These are phyloP conservation scores for Paecilomyces dactylethromorphus DNA, from an alignment of 2,329 filamentous ascomycete species.

Conservation along the genomic window DNA sequence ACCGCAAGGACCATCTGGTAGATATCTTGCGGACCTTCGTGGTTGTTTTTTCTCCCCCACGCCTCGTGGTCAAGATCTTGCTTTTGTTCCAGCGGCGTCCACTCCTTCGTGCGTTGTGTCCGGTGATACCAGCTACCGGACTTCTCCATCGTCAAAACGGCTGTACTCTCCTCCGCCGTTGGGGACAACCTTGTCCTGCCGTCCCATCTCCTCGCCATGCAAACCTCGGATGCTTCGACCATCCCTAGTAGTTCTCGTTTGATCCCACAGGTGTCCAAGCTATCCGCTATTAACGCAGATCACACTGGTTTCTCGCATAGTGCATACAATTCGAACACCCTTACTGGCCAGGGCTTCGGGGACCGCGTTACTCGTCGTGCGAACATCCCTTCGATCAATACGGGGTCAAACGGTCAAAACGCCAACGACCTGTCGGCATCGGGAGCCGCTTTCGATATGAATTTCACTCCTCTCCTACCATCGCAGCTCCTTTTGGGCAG, in stretches of 20 bases:
- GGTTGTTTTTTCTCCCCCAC: background rate
- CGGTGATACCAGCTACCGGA: slow-evolving; percentile 14
- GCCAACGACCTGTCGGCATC: slow-evolving; percentile 74
- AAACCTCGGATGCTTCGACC: slow-evolving; percentile 65
- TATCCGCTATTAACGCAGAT: slow-evolving; percentile 61
- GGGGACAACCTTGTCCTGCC: slow-evolving; percentile 79
- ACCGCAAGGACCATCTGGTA: slow-evolving; percentile 10
- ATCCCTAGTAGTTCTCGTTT: slow-evolving; percentile 56
- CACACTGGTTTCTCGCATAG: slow-evolving; percentile 90
- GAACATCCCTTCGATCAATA: slow-evolving; percentile 92
- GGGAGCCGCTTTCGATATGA: slow-evolving; percentile 90
- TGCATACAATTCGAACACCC: slow-evolving; percentile 78
- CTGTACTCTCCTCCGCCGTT: slow-evolving; percentile 67
- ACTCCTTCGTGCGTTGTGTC: slow-evolving; percentile 18
- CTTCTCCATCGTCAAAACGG: slow-evolving; percentile 60
- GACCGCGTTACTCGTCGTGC: slow-evolving; percentile 75
- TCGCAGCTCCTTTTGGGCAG: slow-evolving; percentile 92
- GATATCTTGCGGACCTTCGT: slow-evolving; percentile 2
- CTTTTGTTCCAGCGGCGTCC: slow-evolving; percentile 19
- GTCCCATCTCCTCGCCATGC: slow-evolving; percentile 84
- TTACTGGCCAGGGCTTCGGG: slow-evolving; percentile 66
- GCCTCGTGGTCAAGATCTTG: slow-evolving; percentile 9
- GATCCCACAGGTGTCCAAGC: slow-evolving; percentile 67
- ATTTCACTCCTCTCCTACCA: slow-evolving; percentile 91
- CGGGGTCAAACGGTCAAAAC: slow-evolving; percentile 57